phyloP scores from a whole-genome alignment of 768 basidiomycete species.

The Tricholoma sp. region DNA sequence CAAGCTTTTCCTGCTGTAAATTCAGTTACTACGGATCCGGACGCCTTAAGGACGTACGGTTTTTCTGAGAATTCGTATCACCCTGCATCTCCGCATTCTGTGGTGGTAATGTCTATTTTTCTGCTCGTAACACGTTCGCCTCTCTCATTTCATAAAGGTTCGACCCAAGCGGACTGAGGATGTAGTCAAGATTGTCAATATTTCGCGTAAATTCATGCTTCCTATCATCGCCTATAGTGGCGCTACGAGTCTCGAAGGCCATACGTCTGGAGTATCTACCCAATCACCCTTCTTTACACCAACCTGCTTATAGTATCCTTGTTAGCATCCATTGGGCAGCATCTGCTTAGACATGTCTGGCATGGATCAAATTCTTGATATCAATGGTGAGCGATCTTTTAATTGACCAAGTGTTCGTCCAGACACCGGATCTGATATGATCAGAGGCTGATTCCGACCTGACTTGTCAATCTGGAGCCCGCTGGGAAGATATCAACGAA shows the following conservation, averaged over 20 bases:
- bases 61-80: constrained; percentile 70
- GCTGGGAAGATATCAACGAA: constrained; percentile 77
- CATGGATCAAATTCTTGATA: constrained; percentile 78
- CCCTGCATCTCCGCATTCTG: constrained; percentile 50
- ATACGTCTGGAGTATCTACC: constrained; percentile 64
- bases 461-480: constrained; percentile 67
- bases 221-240: constrained; percentile 82
- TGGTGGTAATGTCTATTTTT: constrained; percentile 30
- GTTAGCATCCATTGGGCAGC: constrained; percentile 48
- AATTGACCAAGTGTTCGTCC: neutral
- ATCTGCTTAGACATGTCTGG: constrained; percentile 79
- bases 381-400: constrained; percentile 49
- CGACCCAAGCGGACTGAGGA: constrained; percentile 68
- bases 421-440: neutral
- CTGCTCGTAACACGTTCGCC: neutral
- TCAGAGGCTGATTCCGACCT: constrained; percentile 70
- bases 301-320: constrained; percentile 1
- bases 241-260: constrained; percentile 84
- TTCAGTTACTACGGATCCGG: constrained; percentile 45
- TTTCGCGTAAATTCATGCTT: constrained; percentile 66
- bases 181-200: constrained; percentile 73
- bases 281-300: neutral
- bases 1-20: constrained; percentile 39
- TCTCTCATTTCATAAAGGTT: constrained; percentile 34
- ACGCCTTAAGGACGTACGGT: constrained; percentile 50